These are phyloP conservation scores for Didymella pinodella DNA, from an alignment of 2,329 filamentous ascomycete species.

Conservation along the genomic window DNA sequence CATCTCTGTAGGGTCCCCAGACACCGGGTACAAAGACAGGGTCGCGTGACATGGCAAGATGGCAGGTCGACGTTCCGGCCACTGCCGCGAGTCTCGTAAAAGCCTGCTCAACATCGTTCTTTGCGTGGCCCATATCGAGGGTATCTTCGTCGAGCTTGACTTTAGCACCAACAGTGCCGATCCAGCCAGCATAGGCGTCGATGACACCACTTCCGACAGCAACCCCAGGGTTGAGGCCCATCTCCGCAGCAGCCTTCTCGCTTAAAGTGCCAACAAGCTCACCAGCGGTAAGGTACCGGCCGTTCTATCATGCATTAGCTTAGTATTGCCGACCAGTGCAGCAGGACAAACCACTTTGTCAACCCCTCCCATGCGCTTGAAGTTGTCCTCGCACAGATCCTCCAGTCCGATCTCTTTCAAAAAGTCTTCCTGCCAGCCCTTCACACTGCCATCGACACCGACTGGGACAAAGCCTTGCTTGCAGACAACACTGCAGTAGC, in stretches of 20 bases:
- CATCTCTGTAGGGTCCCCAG: slow-evolving; percentile 96
- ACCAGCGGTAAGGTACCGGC: slow-evolving; percentile 87
- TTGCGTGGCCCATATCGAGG: slow-evolving; percentile 70
- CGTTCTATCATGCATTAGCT: slow-evolving; percentile 73
- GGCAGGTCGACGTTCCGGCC: slow-evolving; percentile 95
- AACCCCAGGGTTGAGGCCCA: slow-evolving; percentile 86
- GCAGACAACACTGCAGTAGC: slow-evolving; percentile 95
- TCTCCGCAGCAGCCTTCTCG: slow-evolving; percentile 80
- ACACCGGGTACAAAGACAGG: slow-evolving; percentile 94
- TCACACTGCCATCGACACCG: slow-evolving; percentile 96
- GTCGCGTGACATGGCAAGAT: slow-evolving; percentile 92
- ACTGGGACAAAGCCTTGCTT: slow-evolving; percentile 97
- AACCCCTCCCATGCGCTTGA: slow-evolving; percentile 92
- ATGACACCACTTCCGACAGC: slow-evolving; percentile 96
- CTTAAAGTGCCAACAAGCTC: slow-evolving; percentile 87
- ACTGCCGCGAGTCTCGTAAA: slow-evolving; percentile 93
- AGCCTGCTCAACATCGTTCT: slow-evolving; percentile 89
- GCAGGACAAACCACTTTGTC: slow-evolving; percentile 82
- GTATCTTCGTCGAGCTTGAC: slow-evolving; percentile 75
- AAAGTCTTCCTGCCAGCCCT: slow-evolving; percentile 98
- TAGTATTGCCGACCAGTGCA: slow-evolving; percentile 27
- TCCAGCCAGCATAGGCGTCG: slow-evolving; percentile 98
- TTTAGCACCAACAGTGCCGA: slow-evolving; percentile 97
- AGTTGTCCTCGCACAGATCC: slow-evolving; percentile 84
- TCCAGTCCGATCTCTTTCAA: slow-evolving; percentile 84